These are phyloP conservation scores for Dendrobium officinale DNA, from an alignment of 106 monocot species.

Conservation along the genomic window DNA sequence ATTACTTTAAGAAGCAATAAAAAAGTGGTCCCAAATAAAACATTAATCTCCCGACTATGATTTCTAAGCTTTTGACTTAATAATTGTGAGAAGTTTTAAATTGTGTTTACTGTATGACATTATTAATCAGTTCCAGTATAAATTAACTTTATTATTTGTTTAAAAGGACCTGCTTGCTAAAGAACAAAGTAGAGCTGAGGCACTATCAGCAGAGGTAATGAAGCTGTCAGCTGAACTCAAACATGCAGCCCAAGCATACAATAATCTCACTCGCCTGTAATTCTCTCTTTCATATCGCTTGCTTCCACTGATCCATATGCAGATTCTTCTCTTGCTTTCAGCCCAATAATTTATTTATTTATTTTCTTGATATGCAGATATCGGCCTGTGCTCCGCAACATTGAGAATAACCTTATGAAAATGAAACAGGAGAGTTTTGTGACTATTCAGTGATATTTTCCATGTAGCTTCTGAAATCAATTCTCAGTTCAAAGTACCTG, in stretches of 20 bases:
- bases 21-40: too few relatives aligned
- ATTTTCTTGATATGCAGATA: slow-evolving; percentile 46
- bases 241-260: slow-evolving; percentile 53
- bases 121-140: not conserved
- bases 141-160: not conserved
- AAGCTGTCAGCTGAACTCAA: slow-evolving; percentile 73
- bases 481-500: not conserved
- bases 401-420: slow-evolving; percentile 82
- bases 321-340: not conserved
- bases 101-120: not conserved
- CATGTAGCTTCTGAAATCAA: not conserved
- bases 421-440: slow-evolving; percentile 86
- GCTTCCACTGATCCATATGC: not conserved
- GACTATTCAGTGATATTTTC: slow-evolving; percentile 12
- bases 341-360: not conserved
- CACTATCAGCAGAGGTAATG: slow-evolving; percentile 70
- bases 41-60: too few relatives aligned
- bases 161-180: slow-evolving; percentile 57
- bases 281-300: not conserved
- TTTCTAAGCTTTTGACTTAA: too few relatives aligned
- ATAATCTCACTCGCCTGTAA: slow-evolving; percentile 65
- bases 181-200: slow-evolving; percentile 76
- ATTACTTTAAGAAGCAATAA: too few relatives aligned
- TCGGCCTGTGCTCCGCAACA: slow-evolving; percentile 72
- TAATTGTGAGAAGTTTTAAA: too few relatives aligned